Evolutionary conservation across 306 rosid species (phyloP).

Genomic region (Fragaria nilgerrensis): DNA sequence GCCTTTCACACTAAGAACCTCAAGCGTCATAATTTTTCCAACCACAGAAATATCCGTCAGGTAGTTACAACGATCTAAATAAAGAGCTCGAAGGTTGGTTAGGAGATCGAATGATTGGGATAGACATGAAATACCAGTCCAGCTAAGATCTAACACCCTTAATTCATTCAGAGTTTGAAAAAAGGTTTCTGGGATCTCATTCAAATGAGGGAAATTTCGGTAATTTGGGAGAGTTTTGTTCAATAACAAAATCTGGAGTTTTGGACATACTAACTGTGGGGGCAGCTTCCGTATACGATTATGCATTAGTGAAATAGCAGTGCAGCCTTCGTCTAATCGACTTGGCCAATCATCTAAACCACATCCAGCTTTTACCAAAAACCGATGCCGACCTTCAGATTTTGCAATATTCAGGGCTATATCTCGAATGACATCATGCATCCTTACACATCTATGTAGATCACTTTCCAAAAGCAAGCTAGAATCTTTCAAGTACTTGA

Average conservation of each 20-base stretch:
- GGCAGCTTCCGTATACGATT: slow-evolving; percentile 1
- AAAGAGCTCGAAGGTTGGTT: not conserved
- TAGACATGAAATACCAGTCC: not conserved
- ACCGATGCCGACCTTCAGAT: not conserved
- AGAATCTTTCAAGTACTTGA: not conserved
- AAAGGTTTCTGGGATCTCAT: not conserved
- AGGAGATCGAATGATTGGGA: not conserved
- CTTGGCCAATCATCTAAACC: slow-evolving; percentile 4
- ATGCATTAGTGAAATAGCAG: not conserved
- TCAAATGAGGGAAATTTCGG: too few relatives aligned
- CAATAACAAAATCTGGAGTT: slow-evolving; percentile 12
- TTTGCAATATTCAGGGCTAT: not conserved
- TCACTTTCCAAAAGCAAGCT: not conserved
- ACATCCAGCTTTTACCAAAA: not conserved
- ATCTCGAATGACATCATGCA: not conserved
- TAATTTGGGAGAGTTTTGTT: too few relatives aligned
- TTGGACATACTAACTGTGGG: not conserved
- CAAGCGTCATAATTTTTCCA: not conserved
- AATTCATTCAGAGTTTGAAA: not conserved
- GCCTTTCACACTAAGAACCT: not conserved
- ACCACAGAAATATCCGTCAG: not conserved
- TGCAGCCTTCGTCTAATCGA: not conserved
- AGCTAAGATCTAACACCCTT: not conserved
- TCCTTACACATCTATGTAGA: not conserved
- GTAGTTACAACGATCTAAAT: not conserved